Evolutionary conservation across 2,329 filamentous ascomycete species (phyloP).

Genomic region (Claviceps africana): DNA sequence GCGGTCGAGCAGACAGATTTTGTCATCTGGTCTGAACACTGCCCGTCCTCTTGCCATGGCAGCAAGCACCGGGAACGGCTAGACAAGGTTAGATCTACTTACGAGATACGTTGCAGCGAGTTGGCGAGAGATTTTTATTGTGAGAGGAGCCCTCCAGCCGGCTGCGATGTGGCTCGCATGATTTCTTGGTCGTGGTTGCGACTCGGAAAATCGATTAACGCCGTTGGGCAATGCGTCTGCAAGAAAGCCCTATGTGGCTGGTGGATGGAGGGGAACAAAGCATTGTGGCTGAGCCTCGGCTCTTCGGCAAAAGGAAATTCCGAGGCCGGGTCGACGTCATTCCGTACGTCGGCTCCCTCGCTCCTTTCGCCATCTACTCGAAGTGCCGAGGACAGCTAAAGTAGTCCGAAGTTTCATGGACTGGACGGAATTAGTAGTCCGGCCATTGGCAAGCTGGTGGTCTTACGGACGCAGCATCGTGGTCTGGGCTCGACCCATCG

Average conservation of each 20-base stretch:
- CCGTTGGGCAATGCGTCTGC: conserved; percentile 1
- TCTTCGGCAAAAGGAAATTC: neutral
- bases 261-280: neutral
- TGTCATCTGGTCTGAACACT: neutral
- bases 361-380: too few species aligned
- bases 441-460: neutral
- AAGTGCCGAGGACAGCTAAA: too few species aligned
- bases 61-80: neutral
- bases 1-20: neutral
- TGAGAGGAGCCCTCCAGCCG: neutral
- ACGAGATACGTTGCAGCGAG: neutral
- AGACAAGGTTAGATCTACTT: neutral
- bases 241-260: neutral
- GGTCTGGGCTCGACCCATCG: neutral
- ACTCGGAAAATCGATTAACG: conserved; percentile 1
- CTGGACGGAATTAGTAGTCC: neutral
- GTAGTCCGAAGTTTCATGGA: too few species aligned
- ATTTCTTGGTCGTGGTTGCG: neutral
- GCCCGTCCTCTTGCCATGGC: neutral
- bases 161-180: conserved; percentile 1
- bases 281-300: neutral
- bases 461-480: neutral
- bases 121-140: neutral
- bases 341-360: too few species aligned
- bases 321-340: neutral